phyloP scores from a whole-genome alignment of 1,284 basidiomycete genomes.

The Puccinia polysora region DNA sequence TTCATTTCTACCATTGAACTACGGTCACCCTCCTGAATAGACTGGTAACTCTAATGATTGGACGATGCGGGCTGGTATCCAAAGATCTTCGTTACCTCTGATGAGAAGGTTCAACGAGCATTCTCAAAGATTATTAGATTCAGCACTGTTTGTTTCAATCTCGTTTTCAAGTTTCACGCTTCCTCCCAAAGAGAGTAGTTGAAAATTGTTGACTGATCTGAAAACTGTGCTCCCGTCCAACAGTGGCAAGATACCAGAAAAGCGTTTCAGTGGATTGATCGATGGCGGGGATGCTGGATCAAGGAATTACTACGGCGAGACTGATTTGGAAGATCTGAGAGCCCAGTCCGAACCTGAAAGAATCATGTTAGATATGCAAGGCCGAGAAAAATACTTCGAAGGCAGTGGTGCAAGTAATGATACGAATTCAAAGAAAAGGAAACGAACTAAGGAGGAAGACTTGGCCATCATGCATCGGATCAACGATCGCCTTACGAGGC shows the following conservation, averaged over 20 bases:
- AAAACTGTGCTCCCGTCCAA: neutral
- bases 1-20: neutral
- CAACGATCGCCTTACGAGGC: neutral
- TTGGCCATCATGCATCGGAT: neutral
- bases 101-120: slow-evolving; percentile 98
- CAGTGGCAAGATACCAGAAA: slow-evolving; percentile 31
- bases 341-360: slow-evolving; percentile 11
- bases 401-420: slow-evolving; percentile 7
- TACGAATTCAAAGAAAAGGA: neutral
- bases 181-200: neutral
- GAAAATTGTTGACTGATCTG: neutral
- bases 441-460: slow-evolving; percentile 25
- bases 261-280: slow-evolving; percentile 27
- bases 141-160: slow-evolving; percentile 52
- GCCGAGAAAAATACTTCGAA: slow-evolving; percentile 37
- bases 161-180: slow-evolving; percentile 33
- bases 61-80: slow-evolving; percentile 92
- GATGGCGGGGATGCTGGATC: slow-evolving; percentile 41
- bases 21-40: slow-evolving; percentile 54
- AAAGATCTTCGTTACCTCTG: slow-evolving; percentile 77
- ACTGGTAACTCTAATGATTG: slow-evolving; percentile 80
- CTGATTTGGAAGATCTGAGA: slow-evolving; percentile 22
- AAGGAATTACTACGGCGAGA: slow-evolving; percentile 38
- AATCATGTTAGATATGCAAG: slow-evolving; percentile 35
- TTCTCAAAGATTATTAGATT: slow-evolving; percentile 75